Base-by-base conservation (phyloP, 768 basidiomycete species). In the Lentinula sp. region DNA sequence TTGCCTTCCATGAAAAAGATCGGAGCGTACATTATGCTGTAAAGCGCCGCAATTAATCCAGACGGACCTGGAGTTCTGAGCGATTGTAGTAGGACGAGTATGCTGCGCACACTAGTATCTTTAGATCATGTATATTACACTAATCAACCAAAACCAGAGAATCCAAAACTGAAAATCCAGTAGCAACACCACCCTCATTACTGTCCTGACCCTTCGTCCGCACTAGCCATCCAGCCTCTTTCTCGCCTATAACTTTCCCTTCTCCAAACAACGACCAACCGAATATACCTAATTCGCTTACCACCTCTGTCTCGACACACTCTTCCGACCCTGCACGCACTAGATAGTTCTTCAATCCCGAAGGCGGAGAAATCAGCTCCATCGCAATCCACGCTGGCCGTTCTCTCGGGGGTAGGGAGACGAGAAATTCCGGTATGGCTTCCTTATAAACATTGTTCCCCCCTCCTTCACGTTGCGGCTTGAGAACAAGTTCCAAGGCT, bases 381-480 rank as follows among this genome's bases (percentile, higher is more conserved):
- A 98, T 98, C 36, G 95, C 90, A 58, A 98, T 94, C 91, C 96
- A 99, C 2, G 91, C 94, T 64, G 85, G 81, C 7, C 87, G 81
- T 67, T 91, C 90, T 57, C 76, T 68, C 1, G 67, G 71, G 0
- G 82, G 81, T 2, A 98, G 76, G 6, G 68, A 68, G 13, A 87
- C 84, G 2, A 99, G 76, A 73, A 93, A 94, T 0, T 76, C 64
- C 0, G 91, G 91, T 53, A 98, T 96, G 52, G 86, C 85, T 2
- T 76, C 77, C 62, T 90, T 90, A 74, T 98, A 98, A 28, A 98
- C 82, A 67, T 99, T 99, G 67, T 98, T 97, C 7, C 96, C 96
- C 0, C 96, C 96, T 1, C 96, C 96, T 76, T 99, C 96, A n/a
- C 95, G 82, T 71, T 98, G 96, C 0, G 96, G 96, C 72, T 99